A percentile compares a stretch with the other conserved stretches of the same genome.
Conservation (phyloP, 768 basidiomycete species). For the Mycena rosella region DNA sequence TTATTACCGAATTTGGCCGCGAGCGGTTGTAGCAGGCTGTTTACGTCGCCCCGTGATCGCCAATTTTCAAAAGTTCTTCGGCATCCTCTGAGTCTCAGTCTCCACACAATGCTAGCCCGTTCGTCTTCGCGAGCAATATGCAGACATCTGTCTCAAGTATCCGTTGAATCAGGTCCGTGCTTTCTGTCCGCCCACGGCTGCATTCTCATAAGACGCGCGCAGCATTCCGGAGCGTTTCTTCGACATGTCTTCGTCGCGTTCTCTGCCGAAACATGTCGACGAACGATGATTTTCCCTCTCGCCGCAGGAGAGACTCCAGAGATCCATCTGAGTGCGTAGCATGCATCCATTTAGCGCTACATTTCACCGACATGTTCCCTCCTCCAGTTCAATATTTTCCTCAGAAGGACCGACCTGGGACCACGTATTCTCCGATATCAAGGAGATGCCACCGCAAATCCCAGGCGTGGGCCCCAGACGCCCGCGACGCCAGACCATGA, state of each 20-base stretch:
- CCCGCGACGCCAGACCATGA: constrained; percentile 69
- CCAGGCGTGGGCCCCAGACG: constrained; percentile 31
- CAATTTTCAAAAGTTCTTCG: not conserved
- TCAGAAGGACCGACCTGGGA: constrained; percentile 61
- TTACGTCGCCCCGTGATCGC: constrained; percentile 4
- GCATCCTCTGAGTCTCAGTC: no score
- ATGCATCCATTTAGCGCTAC: not conserved
- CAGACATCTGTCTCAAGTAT: constrained; percentile 7
- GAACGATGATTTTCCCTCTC: not conserved
- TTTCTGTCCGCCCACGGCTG: not conserved
- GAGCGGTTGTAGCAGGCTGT: constrained; percentile 19
- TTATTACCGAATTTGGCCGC: constrained; percentile 19
- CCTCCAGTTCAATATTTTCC: constrained; percentile 46
- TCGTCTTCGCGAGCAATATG: constrained; percentile 17
- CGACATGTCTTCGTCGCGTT: constrained; percentile 10
- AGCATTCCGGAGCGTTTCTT: constrained; percentile 1
- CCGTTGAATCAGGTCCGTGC: constrained; percentile 19
- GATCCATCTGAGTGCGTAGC: constrained; percentile 1
- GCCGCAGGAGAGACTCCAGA: not conserved
- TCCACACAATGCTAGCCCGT: constrained; percentile 9
- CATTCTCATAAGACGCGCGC: not conserved
- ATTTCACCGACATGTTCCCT: not conserved
- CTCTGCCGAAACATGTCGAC: constrained; percentile 19
- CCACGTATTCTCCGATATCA: constrained; percentile 64
- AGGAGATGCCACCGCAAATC: constrained; percentile 44